phyloP scores from a whole-genome alignment of 2,329 filamentous ascomycete species.

The Ophiosphaerella korrae region DNA sequence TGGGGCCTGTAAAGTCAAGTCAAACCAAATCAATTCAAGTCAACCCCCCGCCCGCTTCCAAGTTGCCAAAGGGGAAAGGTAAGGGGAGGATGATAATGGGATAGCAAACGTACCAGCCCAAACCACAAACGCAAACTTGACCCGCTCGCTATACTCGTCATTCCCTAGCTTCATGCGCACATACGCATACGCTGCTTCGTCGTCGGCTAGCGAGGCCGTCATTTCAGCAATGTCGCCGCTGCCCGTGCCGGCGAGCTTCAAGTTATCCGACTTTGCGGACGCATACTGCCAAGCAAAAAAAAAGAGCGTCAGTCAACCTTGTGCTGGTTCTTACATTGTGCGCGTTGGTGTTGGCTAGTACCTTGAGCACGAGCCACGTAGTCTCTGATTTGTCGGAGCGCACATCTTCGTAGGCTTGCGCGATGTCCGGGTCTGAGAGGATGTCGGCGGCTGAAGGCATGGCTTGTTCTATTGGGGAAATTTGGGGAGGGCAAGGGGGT shows the following conservation, averaged over 20 bases:
- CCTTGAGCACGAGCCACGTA: slow-evolving; percentile 70
- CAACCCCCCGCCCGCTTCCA: not conserved
- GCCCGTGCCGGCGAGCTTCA: slow-evolving; percentile 63
- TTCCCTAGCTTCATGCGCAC: slow-evolving; percentile 66
- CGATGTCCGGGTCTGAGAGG: slow-evolving; percentile 59
- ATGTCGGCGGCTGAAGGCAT: slow-evolving; percentile 41
- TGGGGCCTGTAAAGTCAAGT: slow-evolving; percentile 26
- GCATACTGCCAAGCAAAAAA: slow-evolving; percentile 16
- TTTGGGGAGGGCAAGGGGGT: not conserved
- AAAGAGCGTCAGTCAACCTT: too few species aligned
- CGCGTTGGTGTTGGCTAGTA: slow-evolving; percentile 20
- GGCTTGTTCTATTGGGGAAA: not conserved
- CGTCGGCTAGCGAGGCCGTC: slow-evolving; percentile 60
- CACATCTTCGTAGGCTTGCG: slow-evolving; percentile 68
- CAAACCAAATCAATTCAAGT: not conserved
- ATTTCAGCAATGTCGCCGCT: slow-evolving; percentile 66
- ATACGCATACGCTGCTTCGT: slow-evolving; percentile 70
- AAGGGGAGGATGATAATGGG: not conserved
- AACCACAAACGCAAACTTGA: slow-evolving; percentile 71
- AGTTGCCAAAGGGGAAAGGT: not conserved
- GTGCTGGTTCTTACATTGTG: too few species aligned
- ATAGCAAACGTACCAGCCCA: slow-evolving; percentile 65
- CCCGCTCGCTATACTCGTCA: slow-evolving; percentile 69
- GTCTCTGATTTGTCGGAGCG: slow-evolving; percentile 68
- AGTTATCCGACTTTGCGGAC: slow-evolving; percentile 59